Conservation (phyloP, 495 filamentous ascomycete genomes). For the Collariella sp. region DNA sequence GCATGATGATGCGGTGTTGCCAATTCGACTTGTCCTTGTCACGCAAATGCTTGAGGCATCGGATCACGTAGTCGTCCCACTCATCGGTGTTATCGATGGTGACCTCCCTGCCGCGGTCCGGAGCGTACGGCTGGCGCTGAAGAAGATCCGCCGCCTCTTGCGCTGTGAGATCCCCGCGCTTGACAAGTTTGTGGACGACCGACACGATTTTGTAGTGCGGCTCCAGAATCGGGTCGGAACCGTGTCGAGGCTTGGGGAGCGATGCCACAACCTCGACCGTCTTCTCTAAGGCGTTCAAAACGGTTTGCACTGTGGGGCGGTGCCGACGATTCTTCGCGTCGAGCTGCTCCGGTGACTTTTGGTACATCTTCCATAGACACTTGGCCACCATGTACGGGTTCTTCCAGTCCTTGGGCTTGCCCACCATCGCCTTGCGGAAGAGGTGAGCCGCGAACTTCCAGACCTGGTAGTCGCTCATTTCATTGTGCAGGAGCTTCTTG, state of each 20-base stretch:
- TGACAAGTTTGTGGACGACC: constrained; percentile 73
- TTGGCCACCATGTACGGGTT: constrained; percentile 88
- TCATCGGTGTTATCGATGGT: constrained; percentile 44
- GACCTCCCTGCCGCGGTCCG: constrained; percentile 29
- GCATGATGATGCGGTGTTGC: constrained; percentile 88
- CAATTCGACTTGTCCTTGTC: constrained; percentile 89
- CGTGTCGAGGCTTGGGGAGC: constrained; percentile 71
- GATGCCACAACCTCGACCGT: constrained; percentile 55
- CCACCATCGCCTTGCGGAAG: constrained; percentile 63
- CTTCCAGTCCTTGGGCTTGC: constrained; percentile 80
- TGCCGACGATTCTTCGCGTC: constrained; percentile 34
- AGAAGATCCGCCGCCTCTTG: constrained; percentile 39
- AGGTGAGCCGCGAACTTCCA: constrained; percentile 80
- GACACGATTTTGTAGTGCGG: constrained; percentile 95
- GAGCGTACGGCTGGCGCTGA: constrained; percentile 38
- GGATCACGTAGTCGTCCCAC: constrained; percentile 70
- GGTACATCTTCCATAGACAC: constrained; percentile 91
- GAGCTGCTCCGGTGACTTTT: constrained; percentile 47
- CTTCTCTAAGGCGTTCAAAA: constrained; percentile 56
- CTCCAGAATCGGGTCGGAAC: constrained; percentile 79
- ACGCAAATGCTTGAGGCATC: constrained; percentile 63
- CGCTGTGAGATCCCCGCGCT: constrained; percentile 33
- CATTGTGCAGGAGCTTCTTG: constrained; percentile 59
- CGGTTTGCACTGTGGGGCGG: constrained; percentile 46
- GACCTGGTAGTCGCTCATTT: constrained; percentile 65